Percentiles rank a stretch among this genome's conserved stretches.
Conservation (phyloP, 345 rosid species). For the Pistacia vera region DNA sequence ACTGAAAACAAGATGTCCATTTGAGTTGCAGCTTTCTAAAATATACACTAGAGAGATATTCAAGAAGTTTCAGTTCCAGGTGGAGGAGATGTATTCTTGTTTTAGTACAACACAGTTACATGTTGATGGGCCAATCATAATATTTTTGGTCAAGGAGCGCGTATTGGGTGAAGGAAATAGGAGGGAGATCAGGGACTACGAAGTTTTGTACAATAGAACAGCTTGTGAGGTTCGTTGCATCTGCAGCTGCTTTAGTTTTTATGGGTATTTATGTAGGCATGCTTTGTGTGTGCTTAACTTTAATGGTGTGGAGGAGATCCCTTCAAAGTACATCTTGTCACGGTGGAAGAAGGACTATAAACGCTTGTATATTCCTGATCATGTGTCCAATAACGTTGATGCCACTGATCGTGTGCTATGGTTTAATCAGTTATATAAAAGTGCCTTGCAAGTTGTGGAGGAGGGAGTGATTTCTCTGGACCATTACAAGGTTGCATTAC, state of each 20-base stretch:
- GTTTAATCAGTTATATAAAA: conserved; percentile 59
- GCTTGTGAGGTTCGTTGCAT: conserved; percentile 79
- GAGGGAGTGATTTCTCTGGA: conserved; percentile 66
- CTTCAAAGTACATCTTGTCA: conserved; percentile 52
- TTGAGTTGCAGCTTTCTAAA: conserved; percentile 80
- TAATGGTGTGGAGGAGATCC: conserved; percentile 76
- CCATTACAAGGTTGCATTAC: conserved; percentile 62
- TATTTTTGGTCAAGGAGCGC: conserved; percentile 77
- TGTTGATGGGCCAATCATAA: conserved; percentile 60
- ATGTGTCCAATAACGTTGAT: conserved; percentile 20
- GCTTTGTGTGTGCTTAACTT: conserved; percentile 76
- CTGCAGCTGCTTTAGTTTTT: conserved; percentile 82
- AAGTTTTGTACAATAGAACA: conserved; percentile 74
- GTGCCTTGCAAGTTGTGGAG: conserved; percentile 67
- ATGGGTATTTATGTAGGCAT: conserved; percentile 86
- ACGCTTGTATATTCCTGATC: conserved; percentile 42
- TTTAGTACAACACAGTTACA: conserved; percentile 75
- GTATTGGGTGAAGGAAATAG: conserved; percentile 56
- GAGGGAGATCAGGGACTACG: conserved; percentile 64
- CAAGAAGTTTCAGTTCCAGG: conserved; percentile 77
- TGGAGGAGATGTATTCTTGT: conserved; percentile 88
- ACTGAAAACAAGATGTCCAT: conserved; percentile 69
- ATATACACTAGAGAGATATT: conserved; percentile 68
- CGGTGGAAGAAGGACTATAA: conserved; percentile 77
- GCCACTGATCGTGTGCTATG: conserved; percentile 38